Conservation (phyloP, 192 early-diverging fungal species). For the Podila epigama region DNA sequence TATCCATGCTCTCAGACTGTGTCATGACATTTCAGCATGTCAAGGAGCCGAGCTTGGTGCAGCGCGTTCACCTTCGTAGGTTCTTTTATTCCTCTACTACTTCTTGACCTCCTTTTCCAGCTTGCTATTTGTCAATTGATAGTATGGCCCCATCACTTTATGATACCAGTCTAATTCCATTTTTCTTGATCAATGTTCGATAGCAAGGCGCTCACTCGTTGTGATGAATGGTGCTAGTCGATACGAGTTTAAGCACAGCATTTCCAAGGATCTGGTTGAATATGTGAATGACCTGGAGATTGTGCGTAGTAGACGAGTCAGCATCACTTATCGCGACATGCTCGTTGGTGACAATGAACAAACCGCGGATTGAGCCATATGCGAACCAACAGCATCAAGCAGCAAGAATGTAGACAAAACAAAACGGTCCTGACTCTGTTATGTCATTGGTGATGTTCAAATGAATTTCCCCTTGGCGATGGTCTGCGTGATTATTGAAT, state of each 20-base stretch:
- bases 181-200: neutral
- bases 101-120: no score
- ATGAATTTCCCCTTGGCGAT: no score
- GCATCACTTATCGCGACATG: conserved; percentile 61
- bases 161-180: no score
- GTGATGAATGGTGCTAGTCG: conserved; percentile 61
- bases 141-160: no score
- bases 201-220: conserved; percentile 66
- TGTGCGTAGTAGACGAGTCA: conserved; percentile 66
- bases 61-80: conserved; percentile 54
- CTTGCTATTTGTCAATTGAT: no score
- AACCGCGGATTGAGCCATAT: neutral
- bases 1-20: conserved; percentile 71
- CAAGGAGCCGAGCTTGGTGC: conserved; percentile 19
- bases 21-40: conserved; percentile 66
- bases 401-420: no score
- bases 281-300: conserved; percentile 49
- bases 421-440: no score
- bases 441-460: no score
- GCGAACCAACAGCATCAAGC: neutral
- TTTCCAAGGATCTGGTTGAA: conserved; percentile 68
- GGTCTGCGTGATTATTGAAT: no score
- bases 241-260: conserved; percentile 69
- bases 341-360: conserved; percentile 9
- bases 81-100: no score